phyloP scores from a whole-genome alignment of 306 rosid species.

The Begonia peltatifolia region DNA sequence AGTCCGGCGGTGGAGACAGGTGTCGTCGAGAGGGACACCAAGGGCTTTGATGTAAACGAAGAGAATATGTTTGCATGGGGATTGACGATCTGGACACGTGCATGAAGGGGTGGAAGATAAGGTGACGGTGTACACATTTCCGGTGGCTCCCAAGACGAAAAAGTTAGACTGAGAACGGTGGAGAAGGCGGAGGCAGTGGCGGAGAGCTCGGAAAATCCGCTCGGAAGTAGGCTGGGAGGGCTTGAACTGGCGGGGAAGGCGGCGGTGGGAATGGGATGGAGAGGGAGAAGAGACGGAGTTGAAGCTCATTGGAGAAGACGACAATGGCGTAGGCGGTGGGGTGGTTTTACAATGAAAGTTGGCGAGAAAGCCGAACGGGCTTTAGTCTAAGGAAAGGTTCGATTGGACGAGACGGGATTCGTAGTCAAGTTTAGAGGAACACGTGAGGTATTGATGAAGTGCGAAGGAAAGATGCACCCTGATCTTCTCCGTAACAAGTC shows the following conservation, averaged over 20 bases:
- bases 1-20: conserved; percentile 38
- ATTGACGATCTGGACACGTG: conserved; percentile 70
- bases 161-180: conserved; percentile 52
- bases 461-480: too few species aligned
- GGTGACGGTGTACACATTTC: conserved; percentile 61
- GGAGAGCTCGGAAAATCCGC: conserved; percentile 59
- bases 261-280: conserved; percentile 9
- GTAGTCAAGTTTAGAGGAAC: too few species aligned
- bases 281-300: conserved; percentile 37
- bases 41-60: conserved; percentile 55
- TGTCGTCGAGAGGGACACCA: conserved; percentile 38
- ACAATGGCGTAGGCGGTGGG: too few species aligned
- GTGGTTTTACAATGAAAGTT: too few species aligned
- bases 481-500: too few species aligned
- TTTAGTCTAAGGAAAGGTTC: too few species aligned
- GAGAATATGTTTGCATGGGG: conserved; percentile 80
- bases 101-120: conserved; percentile 42
- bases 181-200: conserved; percentile 62
- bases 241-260: conserved; percentile 17
- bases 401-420: too few species aligned
- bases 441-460: too few species aligned
- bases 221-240: conserved; percentile 43
- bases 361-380: too few species aligned
- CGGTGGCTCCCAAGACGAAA: conserved; percentile 71
- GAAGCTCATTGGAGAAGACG: too few species aligned